Evolutionary conservation across 169 alveolate species (phyloP).

Genomic region (Plasmodium gallinaceum): DNA sequence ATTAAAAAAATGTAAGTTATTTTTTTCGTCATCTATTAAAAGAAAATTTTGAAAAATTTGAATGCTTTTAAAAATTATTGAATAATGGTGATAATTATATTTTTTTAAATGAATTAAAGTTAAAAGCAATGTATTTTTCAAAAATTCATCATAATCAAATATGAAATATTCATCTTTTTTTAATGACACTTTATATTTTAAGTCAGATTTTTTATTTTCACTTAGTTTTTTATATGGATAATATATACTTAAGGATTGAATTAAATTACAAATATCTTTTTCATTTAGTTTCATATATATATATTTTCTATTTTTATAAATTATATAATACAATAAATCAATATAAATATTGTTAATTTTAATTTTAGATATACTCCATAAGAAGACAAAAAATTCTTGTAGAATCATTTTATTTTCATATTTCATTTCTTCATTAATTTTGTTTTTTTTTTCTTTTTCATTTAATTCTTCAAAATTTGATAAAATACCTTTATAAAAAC

Average conservation of each 20-base stretch:
- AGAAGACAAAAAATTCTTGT: slow-evolving; percentile 65
- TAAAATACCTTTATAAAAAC: slow-evolving; percentile 43
- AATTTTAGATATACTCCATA: slow-evolving; percentile 66
- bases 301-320: slow-evolving; percentile 34
- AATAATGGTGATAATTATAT: slow-evolving; percentile 64
- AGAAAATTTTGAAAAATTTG: slow-evolving; percentile 43
- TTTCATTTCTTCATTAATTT: neutral
- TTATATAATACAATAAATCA: slow-evolving; percentile 35
- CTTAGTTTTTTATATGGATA: slow-evolving; percentile 68
- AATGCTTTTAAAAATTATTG: slow-evolving; percentile 51
- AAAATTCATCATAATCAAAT: slow-evolving; percentile 42
- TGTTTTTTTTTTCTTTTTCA: slow-evolving; percentile 39
- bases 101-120: slow-evolving; percentile 37
- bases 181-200: slow-evolving; percentile 2
- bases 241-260: slow-evolving; percentile 45
- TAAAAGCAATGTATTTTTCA: slow-evolving; percentile 40
- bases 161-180: neutral
- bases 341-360: slow-evolving; percentile 68
- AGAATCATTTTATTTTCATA: slow-evolving; percentile 4
- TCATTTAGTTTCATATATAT: slow-evolving; percentile 36
- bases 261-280: slow-evolving; percentile 63
- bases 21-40: neutral
- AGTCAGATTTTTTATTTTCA: neutral
- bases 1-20: neutral
- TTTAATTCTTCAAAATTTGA: slow-evolving; percentile 39